These are phyloP conservation scores for Austroboletus eburneus DNA, from an alignment of 768 basidiomycete genomes.

Conservation along the genomic window DNA sequence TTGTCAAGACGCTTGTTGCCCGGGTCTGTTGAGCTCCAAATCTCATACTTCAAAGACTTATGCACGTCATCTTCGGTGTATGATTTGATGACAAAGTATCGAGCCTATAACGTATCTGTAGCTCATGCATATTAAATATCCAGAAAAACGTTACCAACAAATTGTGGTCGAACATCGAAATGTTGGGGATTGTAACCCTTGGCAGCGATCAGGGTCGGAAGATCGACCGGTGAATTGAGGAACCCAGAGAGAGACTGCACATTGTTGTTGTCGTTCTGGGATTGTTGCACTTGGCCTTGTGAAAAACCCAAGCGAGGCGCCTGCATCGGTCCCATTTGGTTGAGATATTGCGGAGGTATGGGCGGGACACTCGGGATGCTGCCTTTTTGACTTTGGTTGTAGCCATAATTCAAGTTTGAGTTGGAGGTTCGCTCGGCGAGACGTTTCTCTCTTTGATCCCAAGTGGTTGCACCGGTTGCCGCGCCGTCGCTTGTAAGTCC, in stretches of 20 bases:
- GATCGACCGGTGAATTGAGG: constrained; percentile 70
- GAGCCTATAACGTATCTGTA: constrained; percentile 49
- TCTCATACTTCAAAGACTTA: constrained; percentile 96
- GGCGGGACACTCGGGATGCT: constrained; percentile 63
- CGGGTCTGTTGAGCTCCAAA: constrained; percentile 95
- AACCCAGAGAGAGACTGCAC: constrained; percentile 44
- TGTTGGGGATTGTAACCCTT: constrained; percentile 90
- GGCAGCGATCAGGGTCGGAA: constrained; percentile 75
- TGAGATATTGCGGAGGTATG: constrained; percentile 71
- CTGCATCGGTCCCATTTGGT: constrained; percentile 40
- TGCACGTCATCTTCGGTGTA: constrained; percentile 99
- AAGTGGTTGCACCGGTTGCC: constrained; percentile 38
- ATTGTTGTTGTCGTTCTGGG: constrained; percentile 24
- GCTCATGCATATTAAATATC: not conserved
- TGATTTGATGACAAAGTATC: constrained; percentile 97
- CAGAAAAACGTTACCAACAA: constrained; percentile 45
- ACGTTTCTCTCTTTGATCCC: constrained; percentile 66
- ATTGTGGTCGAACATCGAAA: constrained; percentile 78
- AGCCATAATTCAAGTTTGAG: constrained; percentile 63
- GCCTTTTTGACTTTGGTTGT: constrained; percentile 38
- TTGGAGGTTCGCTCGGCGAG: constrained; percentile 59
- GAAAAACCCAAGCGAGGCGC: constrained; percentile 38
- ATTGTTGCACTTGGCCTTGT: constrained; percentile 26
- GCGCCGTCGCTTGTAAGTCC: constrained; percentile 27
- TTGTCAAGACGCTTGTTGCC: constrained; percentile 97